Percentiles rank a stretch among this genome's conserved stretches.
These are phyloP conservation scores for Kuraishia piskuri DNA, from an alignment of 805 yeast species.

Conservation along the genomic window DNA sequence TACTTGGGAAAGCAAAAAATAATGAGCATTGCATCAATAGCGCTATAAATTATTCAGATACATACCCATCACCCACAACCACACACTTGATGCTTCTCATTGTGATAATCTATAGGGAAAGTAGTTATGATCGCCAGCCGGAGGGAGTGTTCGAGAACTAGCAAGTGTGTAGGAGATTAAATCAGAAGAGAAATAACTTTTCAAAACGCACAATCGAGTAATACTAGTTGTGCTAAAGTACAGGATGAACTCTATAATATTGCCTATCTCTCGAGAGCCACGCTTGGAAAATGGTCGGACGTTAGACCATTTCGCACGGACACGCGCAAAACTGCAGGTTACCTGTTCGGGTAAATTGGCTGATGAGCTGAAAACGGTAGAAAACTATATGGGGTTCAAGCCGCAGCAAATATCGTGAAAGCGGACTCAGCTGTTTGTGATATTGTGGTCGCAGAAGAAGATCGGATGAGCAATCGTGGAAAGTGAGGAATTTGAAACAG, in stretches of 20 bases:
- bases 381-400: no score
- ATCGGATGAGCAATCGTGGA: no score
- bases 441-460: no score
- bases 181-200: no score
- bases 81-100: constrained; percentile 91
- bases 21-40: no score
- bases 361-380: neutral
- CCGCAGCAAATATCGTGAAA: no score
- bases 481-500: no score
- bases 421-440: no score
- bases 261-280: neutral
- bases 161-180: neutral
- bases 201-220: neutral
- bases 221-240: neutral
- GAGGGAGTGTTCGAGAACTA: neutral
- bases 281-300: neutral
- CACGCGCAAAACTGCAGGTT: neutral
- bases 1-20: no score
- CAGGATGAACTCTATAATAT: neutral
- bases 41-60: constrained; percentile 3
- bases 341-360: neutral
- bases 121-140: neutral
- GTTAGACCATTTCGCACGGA: neutral
- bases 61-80: constrained; percentile 83
- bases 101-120: neutral